Evolutionary conservation across 495 filamentous ascomycete genomes (phyloP), one percentile per base, ranked within the genome.

Genomic region (Penicillium canariense): DNA sequence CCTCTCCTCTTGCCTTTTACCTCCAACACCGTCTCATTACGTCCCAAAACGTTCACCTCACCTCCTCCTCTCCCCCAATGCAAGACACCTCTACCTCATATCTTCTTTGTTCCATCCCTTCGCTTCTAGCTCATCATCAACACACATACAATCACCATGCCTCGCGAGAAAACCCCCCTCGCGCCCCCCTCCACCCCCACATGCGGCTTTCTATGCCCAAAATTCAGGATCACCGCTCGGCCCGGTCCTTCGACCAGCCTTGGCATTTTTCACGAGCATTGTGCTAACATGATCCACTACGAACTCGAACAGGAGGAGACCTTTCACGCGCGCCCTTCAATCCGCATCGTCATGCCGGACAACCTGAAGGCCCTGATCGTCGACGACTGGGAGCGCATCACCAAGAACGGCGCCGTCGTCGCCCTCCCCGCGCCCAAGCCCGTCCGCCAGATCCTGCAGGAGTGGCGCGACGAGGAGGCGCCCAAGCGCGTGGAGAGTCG

Each of bases 301-400:
- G 8, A 23, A 11, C 36, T 22, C 17, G 26, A 49, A 46, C 73
- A 97, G 91, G 94, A 97, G 72, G 93, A 97, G 31, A 75, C 74
- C 11, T 97, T 96, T 70, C 82, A 89, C 56, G 68, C 76, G 15
- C 83, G 89, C 10, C 92, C 92, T 5, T 87, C 87, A 0, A 82
- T 97, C 63, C 89, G 88, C 48, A 83, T 98, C 47, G 75, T 83
- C 38, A 83, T 81, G 36, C 90, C 94, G 2, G 94, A 97, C 63
- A 81, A 85, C 47, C 72, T 98, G 45, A 97, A 97, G 73, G 85
- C 87, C 15, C 75, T 94, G 39, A 84, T 98, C 3, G 94, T 98
- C 34, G 94, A 98, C 62, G 94, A 98, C 73, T 98, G 94, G 94
- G 94, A 98, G 71, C 95, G 96, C 60, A 84, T 97, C 45, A 98